Percentiles rank a stretch among this genome's conserved stretches.
Conservation (phyloP, 441 rosid genomes). For the Jatropha podagrica region DNA sequence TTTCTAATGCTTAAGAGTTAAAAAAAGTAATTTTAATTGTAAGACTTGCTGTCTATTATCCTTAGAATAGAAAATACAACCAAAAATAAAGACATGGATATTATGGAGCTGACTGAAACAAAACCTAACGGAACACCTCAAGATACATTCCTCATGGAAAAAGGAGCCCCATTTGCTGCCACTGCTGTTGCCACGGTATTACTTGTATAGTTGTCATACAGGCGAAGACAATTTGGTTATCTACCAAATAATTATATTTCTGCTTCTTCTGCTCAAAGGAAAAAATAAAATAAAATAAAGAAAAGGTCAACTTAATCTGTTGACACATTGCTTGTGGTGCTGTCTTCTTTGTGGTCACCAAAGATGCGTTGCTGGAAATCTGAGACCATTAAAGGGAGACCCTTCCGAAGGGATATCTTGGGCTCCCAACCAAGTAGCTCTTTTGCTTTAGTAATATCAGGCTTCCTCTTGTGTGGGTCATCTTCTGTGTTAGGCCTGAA, state of each 20-base stretch:
- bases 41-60: slow-evolving; percentile 27
- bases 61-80: slow-evolving; percentile 3
- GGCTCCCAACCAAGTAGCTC: slow-evolving; percentile 94
- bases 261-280: slow-evolving; percentile 1
- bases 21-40: background rate
- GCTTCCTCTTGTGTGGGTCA: slow-evolving; percentile 99
- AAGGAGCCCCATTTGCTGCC: background rate
- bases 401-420: slow-evolving; percentile 75
- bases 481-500: slow-evolving; percentile 90
- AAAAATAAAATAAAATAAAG: background rate
- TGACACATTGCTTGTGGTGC: slow-evolving; percentile 28
- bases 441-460: slow-evolving; percentile 82
- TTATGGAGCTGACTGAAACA: slow-evolving; percentile 23
- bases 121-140: slow-evolving; percentile 17
- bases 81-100: background rate
- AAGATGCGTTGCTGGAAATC: slow-evolving; percentile 87
- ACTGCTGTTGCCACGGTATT: background rate
- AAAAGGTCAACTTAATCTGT: slow-evolving; percentile 36
- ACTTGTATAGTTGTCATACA: background rate
- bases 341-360: slow-evolving; percentile 75
- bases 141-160: slow-evolving; percentile 16
- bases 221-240: slow-evolving; percentile 11
- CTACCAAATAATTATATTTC: slow-evolving; percentile 24
- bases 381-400: slow-evolving; percentile 83
- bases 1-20: background rate